Evolutionary conservation across 2,329 filamentous ascomycete genomes (phyloP), one percentile per base, ranked within the genome.

Genomic region (Phyllosticta citribraziliensis): DNA sequence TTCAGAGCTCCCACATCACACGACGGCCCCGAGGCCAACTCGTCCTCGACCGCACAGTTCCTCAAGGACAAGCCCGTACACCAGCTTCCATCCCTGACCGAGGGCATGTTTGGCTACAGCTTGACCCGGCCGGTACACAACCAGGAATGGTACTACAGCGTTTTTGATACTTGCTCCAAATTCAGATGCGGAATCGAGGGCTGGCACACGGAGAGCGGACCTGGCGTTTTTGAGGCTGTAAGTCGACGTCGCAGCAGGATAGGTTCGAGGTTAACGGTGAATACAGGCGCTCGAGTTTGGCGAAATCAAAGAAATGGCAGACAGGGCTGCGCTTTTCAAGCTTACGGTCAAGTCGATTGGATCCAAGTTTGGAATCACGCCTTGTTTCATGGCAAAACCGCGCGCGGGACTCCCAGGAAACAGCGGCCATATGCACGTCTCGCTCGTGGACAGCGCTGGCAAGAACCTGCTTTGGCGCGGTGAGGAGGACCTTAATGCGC

Each of bases 361-460:
- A 53, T 88, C 85, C 61, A 88, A 90, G 70, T 89, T 91, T 72
- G 91, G 90, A 66, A 96, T 99, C 70, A 96, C 91, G 0, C 94
- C 94, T 0, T 96, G 90, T 75, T 99, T 99, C 79, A 99, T 99
- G 94, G 94, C 94, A 17, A 99, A 99, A 75, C 94, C 94, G 2
- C 86, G 89, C 66, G 84, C 95, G 68, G 91, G 92, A 0, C 79
- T 97, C 0, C 94, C 94, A 0, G 94, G 94, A 55, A 97, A 97
- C 78, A 94, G 88, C 65, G 94, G 94, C 1, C 94, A 99, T 73
- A 93, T 96, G 81, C 94, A 99, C 73, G 81, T 97, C 64, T 97
- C 93, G 0, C 79, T 99, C 10, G 86, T 93, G 19, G 89, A 93
- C 70, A 55, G 20, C 30, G 77, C 83, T n/a, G 89, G 89, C 63